These are phyloP conservation scores for Iberis pinnata DNA, from an alignment of 345 rosid genomes.

Conservation along the genomic window DNA sequence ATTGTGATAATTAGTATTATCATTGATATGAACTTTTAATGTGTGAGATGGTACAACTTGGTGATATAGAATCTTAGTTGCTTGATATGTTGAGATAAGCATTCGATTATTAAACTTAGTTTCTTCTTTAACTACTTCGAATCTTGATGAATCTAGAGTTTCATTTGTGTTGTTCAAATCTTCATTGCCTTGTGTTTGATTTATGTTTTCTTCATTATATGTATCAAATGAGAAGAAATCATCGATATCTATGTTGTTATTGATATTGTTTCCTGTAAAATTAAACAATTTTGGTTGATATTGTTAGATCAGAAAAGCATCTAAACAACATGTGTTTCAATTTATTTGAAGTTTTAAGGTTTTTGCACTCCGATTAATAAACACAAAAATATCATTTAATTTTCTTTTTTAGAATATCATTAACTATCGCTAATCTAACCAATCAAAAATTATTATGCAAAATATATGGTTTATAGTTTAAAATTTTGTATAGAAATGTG, in stretches of 20 bases:
- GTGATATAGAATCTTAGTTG: conserved; percentile 68
- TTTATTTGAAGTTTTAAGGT: too few species aligned
- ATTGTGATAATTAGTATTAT: conserved; percentile 7
- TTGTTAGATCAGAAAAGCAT: too few species aligned
- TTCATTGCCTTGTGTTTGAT: conserved; percentile 28
- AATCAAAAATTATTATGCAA: too few species aligned
- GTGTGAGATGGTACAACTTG: conserved; percentile 72
- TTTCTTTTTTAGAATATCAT: too few species aligned
- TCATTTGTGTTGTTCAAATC: conserved; percentile 29
- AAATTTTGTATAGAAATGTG: too few species aligned
- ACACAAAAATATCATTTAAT: too few species aligned
- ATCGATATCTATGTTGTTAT: conserved; percentile 34
- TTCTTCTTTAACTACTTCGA: conserved; percentile 62
- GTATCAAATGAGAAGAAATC: conserved; percentile 56
- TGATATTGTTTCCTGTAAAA: conserved; percentile 33
- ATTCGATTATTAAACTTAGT: conserved; percentile 56
- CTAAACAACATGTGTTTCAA: too few species aligned
- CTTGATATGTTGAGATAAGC: conserved; percentile 70
- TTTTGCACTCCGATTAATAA: too few species aligned
- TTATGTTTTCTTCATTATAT: conserved; percentile 36
- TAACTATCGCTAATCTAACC: too few species aligned
- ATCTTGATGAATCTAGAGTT: conserved; percentile 45
- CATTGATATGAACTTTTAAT: conserved; percentile 61
- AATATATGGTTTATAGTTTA: too few species aligned
- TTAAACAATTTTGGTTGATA: not conserved